These are phyloP conservation scores for Henningerozyma blattae DNA, from an alignment of 805 yeast species.

Conservation along the genomic window DNA sequence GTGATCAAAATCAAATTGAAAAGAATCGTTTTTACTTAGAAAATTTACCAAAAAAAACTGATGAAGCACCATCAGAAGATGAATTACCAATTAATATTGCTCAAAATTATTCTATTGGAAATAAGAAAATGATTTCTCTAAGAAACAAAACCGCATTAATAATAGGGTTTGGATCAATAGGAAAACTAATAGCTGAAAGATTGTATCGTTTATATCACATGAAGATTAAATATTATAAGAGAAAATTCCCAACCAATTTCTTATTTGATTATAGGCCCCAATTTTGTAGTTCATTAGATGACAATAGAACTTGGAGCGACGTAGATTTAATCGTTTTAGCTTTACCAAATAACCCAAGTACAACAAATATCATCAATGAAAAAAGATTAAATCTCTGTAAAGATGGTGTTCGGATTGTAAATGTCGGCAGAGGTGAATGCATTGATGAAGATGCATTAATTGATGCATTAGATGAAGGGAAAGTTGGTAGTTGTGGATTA, in stretches of 20 bases:
- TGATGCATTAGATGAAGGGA: conserved; percentile 45
- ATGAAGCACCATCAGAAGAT: background rate
- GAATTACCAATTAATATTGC: conserved; percentile 21
- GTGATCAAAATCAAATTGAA: conserved; percentile 5
- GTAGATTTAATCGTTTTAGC: conserved; percentile 53
- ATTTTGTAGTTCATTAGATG: conserved; percentile 35
- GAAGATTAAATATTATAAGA: conserved; percentile 50
- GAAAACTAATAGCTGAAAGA: conserved; percentile 48
- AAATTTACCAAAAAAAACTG: conserved; percentile 6
- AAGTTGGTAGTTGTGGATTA: conserved; percentile 53
- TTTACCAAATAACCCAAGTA: conserved; percentile 51
- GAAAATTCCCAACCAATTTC: conserved; percentile 35
- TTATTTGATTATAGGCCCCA: conserved; percentile 32
- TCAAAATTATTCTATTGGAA: conserved; percentile 34
- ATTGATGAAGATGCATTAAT: conserved; percentile 57
- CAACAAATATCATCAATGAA: conserved; percentile 41
- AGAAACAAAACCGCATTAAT: conserved; percentile 46
- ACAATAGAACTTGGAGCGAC: conserved; percentile 25
- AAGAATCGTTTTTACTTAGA: conserved; percentile 21
- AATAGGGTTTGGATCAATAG: conserved; percentile 70
- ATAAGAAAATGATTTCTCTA: conserved; percentile 39
- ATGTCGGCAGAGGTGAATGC: conserved; percentile 65
- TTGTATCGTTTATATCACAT: conserved; percentile 45
- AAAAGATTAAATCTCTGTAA: conserved; percentile 35
- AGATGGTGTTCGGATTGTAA: conserved; percentile 49